These are phyloP conservation scores for Actinomortierella ambigua DNA, from an alignment of 371 early-diverging fungal species.

Conservation along the genomic window DNA sequence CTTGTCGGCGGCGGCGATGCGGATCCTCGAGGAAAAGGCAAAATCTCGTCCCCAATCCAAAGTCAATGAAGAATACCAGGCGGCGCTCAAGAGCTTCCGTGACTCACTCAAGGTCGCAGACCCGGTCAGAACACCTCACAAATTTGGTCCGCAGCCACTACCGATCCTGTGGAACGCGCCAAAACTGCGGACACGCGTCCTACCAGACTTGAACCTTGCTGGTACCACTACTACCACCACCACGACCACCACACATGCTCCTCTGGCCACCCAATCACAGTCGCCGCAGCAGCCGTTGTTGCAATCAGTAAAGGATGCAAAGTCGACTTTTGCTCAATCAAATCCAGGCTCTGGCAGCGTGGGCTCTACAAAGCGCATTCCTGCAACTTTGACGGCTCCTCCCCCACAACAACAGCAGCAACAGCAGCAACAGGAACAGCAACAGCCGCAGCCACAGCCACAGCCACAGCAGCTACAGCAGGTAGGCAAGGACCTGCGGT, in stretches of 20 bases:
- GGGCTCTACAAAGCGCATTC: no score
- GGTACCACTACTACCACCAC: slow-evolving; percentile 12
- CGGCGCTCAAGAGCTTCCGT: slow-evolving; percentile 32
- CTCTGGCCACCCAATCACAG: no score
- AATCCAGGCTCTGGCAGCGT: no score
- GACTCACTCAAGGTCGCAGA: slow-evolving; percentile 43
- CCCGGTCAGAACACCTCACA: slow-evolving; percentile 44
- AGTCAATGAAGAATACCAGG: slow-evolving; percentile 20
- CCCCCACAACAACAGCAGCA: no score
- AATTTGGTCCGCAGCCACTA: slow-evolving; percentile 41
- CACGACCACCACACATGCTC: neutral
- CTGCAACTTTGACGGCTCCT: no score
- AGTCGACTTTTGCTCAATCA: no score
- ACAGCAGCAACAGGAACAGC: neutral
- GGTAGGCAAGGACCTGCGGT: neutral
- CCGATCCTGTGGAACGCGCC: slow-evolving; percentile 46
- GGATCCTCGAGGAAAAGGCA: no score
- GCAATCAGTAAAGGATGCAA: no score
- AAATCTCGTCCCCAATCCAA: no score
- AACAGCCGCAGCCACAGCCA: neutral
- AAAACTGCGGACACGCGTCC: slow-evolving; percentile 21
- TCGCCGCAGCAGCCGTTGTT: no score
- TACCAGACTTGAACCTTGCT: slow-evolving; percentile 25
- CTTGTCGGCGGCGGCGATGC: no score
- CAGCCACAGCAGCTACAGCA: neutral